These are phyloP conservation scores for Suillus fuscotomentosus DNA, from an alignment of 768 basidiomycete species.

Conservation along the genomic window DNA sequence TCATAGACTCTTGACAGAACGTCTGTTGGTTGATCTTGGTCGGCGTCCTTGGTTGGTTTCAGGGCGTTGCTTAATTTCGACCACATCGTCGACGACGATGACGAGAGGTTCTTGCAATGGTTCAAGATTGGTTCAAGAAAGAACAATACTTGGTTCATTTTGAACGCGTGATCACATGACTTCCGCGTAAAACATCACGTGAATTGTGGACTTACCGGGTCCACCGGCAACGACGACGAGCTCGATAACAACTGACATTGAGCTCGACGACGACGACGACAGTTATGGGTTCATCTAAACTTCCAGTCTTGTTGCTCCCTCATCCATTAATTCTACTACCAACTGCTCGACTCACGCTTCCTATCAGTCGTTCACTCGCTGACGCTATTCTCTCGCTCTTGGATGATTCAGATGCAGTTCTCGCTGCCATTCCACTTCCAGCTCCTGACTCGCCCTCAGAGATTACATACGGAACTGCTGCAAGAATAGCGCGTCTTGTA, in stretches of 20 bases:
- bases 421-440: slow-evolving; percentile 62
- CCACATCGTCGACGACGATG: slow-evolving; percentile 44
- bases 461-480: slow-evolving; percentile 61
- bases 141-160: slow-evolving; percentile 2
- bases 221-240: not conserved
- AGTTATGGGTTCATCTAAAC: slow-evolving; percentile 31
- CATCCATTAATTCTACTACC: slow-evolving; percentile 78
- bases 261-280: not conserved
- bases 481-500: slow-evolving; percentile 68
- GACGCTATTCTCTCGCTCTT: slow-evolving; percentile 66
- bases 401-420: slow-evolving; percentile 63
- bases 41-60: slow-evolving; percentile 34
- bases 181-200: not conserved
- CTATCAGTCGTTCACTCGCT: slow-evolving; percentile 59
- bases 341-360: slow-evolving; percentile 64
- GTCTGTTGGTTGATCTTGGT: slow-evolving; percentile 23
- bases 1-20: slow-evolving; percentile 54
- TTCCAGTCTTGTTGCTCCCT: slow-evolving; percentile 69
- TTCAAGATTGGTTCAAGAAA: slow-evolving; percentile 1
- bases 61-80: slow-evolving; percentile 58
- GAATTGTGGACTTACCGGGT: slow-evolving; percentile 15
- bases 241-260: not conserved
- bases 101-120: not conserved
- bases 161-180: slow-evolving; percentile 1
- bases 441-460: slow-evolving; percentile 25